These are phyloP conservation scores for Physaria fendleri DNA, from an alignment of 345 rosid species.

Conservation along the genomic window DNA sequence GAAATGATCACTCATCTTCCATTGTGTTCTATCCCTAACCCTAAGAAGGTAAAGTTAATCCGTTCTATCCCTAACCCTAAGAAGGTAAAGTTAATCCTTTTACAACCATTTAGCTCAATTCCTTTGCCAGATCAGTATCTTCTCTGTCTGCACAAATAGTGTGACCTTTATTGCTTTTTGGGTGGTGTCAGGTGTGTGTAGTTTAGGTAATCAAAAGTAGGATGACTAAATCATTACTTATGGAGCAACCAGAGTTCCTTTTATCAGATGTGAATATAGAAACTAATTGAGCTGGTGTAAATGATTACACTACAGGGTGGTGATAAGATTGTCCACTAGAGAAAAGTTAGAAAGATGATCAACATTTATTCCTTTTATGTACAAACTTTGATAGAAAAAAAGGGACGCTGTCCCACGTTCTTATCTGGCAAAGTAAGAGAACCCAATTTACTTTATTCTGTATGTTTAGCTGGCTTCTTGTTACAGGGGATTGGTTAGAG, in stretches of 20 bases:
- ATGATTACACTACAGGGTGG: slow-evolving; percentile 20
- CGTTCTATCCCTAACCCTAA: too few species aligned
- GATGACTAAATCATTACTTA: background rate
- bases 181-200: background rate
- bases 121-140: too few species aligned
- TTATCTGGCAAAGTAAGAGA: too few species aligned
- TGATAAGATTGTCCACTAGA: slow-evolving; percentile 23
- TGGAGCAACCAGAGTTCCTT: background rate
- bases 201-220: slow-evolving; percentile 8
- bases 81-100: background rate
- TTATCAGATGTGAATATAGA: slow-evolving; percentile 1
- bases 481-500: too few species aligned
- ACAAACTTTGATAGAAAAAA: too few species aligned
- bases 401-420: too few species aligned
- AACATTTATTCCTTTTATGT: too few species aligned
- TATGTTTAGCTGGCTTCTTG: too few species aligned
- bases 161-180: too few species aligned
- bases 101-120: background rate
- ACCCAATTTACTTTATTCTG: too few species aligned
- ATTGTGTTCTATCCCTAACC: slow-evolving; percentile 66
- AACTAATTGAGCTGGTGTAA: slow-evolving; percentile 1
- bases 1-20: slow-evolving; percentile 88
- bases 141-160: too few species aligned
- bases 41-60: slow-evolving; percentile 87
- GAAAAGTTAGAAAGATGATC: slow-evolving; percentile 11